These are phyloP conservation scores for Aspergillus diversus DNA, from an alignment of 495 filamentous ascomycete species.

Conservation along the genomic window DNA sequence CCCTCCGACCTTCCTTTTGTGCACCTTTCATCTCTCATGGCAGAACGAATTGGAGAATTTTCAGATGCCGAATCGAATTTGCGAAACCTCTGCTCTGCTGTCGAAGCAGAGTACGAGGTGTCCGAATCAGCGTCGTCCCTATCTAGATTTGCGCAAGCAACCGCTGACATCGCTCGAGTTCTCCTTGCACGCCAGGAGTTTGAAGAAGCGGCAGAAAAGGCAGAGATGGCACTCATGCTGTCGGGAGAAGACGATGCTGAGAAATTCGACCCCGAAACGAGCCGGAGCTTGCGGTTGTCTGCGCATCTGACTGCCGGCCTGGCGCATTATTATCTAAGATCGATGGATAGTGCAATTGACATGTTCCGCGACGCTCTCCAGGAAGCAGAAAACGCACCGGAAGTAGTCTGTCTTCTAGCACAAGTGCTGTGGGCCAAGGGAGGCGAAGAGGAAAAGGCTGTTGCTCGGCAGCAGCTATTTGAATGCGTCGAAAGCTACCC, in stretches of 20 bases:
- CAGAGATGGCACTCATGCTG: conserved; percentile 71
- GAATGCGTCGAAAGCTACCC: conserved; percentile 71
- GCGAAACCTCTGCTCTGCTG: conserved; percentile 61
- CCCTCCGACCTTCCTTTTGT: conserved; percentile 68
- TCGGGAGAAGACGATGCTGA: conserved; percentile 60
- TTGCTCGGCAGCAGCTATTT: conserved; percentile 81
- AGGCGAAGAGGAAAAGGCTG: conserved; percentile 68
- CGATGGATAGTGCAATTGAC: conserved; percentile 67
- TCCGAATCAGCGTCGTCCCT: conserved; percentile 76
- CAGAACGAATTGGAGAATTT: conserved; percentile 75
- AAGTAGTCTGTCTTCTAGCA: conserved; percentile 85
- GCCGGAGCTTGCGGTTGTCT: conserved; percentile 71
- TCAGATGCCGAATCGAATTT: conserved; percentile 66
- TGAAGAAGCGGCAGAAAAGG: conserved; percentile 68
- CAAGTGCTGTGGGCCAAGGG: conserved; percentile 94
- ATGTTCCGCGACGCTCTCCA: conserved; percentile 82
- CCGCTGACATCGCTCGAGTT: conserved; percentile 80
- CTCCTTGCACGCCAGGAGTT: conserved; percentile 70
- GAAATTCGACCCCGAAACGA: conserved; percentile 58
- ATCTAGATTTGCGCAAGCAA: conserved; percentile 77
- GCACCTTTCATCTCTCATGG: conserved; percentile 79
- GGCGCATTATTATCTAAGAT: conserved; percentile 69
- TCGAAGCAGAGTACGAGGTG: conserved; percentile 82
- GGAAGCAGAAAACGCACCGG: conserved; percentile 76
- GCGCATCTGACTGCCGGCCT: conserved; percentile 87